Percentiles rank a stretch among this genome's conserved stretches.
Conservation (phyloP, 768 basidiomycete species). For the Mycena albidolilacea region DNA sequence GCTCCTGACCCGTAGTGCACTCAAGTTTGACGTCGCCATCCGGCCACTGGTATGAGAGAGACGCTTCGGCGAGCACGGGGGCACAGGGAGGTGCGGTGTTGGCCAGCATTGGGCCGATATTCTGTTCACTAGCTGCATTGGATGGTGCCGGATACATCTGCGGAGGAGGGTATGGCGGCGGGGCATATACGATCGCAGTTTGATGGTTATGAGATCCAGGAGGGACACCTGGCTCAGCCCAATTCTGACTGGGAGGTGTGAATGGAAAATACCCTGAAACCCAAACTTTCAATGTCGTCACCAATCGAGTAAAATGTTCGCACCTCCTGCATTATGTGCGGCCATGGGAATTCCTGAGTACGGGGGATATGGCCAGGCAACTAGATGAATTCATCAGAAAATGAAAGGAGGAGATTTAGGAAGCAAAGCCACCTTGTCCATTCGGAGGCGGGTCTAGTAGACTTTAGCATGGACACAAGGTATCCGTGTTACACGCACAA, state of each 20-base stretch:
- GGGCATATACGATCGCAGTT: background rate
- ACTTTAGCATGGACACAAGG: too few relatives aligned
- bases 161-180: constrained; percentile 6
- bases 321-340: background rate
- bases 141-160: constrained; percentile 3
- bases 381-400: too few relatives aligned
- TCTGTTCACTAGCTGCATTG: too few relatives aligned
- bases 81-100: background rate
- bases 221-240: background rate
- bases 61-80: background rate
- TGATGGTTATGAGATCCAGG: background rate
- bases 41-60: background rate
- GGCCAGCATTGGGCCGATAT: background rate
- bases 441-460: background rate
- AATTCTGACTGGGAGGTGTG: too few relatives aligned
- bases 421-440: background rate
- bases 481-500: background rate
- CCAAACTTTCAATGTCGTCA: background rate
- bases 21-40: constrained; percentile 10
- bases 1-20: constrained; percentile 11
- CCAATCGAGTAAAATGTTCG: background rate
- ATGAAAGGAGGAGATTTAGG: too few relatives aligned
- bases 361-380: background rate
- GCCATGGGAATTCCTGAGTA: background rate
- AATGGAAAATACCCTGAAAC: background rate